Conservation (phyloP, 495 filamentous ascomycete species). For the Penicillium cinerascens region DNA sequence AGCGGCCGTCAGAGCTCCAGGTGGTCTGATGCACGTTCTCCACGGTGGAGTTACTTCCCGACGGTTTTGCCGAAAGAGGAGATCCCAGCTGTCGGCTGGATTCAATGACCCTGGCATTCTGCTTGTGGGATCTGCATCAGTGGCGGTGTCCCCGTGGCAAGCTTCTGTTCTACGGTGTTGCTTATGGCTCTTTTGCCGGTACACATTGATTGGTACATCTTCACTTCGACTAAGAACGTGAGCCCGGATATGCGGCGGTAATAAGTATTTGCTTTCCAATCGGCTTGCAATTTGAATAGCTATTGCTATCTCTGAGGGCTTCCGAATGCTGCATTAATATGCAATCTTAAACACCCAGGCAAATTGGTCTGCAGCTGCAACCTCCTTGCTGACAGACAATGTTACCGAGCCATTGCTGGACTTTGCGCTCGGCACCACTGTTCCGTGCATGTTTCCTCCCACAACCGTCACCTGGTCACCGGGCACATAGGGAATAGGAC, state of each 20-base stretch:
- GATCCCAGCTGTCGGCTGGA: background rate
- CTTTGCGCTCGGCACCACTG: conserved; percentile 14
- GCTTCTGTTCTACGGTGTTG: background rate
- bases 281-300: background rate
- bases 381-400: conserved; percentile 23
- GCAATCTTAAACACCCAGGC: conserved; percentile 51
- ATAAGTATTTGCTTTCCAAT: background rate
- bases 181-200: background rate
- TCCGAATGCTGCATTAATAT: conserved; percentile 12
- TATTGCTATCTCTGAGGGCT: background rate
- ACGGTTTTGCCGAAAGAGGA: background rate
- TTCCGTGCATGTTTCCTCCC: conserved; percentile 37
- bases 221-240: too few species aligned
- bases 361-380: conserved; percentile 39
- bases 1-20: background rate
- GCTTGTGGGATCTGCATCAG: background rate
- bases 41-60: background rate
- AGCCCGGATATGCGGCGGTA: background rate
- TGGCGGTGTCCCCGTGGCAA: background rate
- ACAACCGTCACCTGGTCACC: conserved; percentile 47
- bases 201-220: too few species aligned
- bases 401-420: conserved; percentile 22
- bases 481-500: conserved; percentile 41
- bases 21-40: background rate
- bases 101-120: background rate